Evolutionary conservation across 176 grass and related monocot genomes (phyloP).

Genomic region (Urochloa ruziziensis): DNA sequence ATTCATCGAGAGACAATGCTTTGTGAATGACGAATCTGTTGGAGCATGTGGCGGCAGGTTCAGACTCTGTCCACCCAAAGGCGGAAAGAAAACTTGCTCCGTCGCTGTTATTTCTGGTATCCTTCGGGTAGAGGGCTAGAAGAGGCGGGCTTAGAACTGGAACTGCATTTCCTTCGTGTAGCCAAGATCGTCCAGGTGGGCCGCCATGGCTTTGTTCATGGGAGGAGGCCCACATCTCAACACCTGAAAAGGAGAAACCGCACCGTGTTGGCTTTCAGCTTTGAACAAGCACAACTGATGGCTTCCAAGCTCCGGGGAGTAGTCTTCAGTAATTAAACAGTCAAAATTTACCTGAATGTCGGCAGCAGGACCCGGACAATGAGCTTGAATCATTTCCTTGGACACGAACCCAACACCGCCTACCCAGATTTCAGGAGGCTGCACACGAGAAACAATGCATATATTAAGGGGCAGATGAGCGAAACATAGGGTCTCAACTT

Average conservation of each 20-base stretch:
- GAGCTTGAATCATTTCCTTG: slow-evolving; percentile 85
- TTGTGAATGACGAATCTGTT: background rate
- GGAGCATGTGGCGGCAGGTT: background rate
- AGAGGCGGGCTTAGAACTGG: slow-evolving; percentile 50
- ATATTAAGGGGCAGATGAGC: no score
- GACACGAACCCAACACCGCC: slow-evolving; percentile 88
- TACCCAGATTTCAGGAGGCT: slow-evolving; percentile 78
- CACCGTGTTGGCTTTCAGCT: background rate
- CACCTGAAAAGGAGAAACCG: slow-evolving; percentile 42
- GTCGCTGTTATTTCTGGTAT: slow-evolving; percentile 1
- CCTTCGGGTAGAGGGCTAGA: background rate
- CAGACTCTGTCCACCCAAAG: background rate
- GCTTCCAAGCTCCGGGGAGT: background rate
- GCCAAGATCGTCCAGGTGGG: slow-evolving; percentile 68
- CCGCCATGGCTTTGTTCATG: slow-evolving; percentile 97
- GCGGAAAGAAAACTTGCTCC: background rate
- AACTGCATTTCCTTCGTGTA: slow-evolving; percentile 98
- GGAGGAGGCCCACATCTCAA: slow-evolving; percentile 96
- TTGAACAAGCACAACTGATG: background rate
- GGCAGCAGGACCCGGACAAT: slow-evolving; percentile 62
- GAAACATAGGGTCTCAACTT: background rate
- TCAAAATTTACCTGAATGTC: slow-evolving; percentile 69
- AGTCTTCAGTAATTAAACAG: background rate
- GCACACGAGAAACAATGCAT: background rate
- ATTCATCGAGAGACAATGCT: background rate